Base-by-base conservation (phyloP, 2,329 filamentous ascomycete species). In the Tricladium varicosporioides region DNA sequence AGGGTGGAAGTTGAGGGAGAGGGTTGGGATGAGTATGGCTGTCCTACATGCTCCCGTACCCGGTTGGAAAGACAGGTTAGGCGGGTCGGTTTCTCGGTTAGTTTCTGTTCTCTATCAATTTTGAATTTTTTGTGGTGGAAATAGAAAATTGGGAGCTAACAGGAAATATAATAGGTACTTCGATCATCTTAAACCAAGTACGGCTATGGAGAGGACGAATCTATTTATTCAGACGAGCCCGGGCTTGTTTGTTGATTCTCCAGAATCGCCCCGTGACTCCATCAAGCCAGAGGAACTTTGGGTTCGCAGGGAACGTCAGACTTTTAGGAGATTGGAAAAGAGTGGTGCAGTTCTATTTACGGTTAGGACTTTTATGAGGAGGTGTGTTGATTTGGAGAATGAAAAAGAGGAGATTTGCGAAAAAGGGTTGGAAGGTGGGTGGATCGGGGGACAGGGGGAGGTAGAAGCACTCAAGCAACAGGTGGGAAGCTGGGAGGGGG, bases 201-300 rank as follows among this genome's bases (percentile, higher is more conserved):
- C 72, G 0, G 71, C 73, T 32, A 79, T 80, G 76, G 76, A 80
- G 61, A 75, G 78, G 42, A 74, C 71, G 36, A 77, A 76, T 56
- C 75, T 77, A 58, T 81, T 81, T 58, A 69, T 82, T 44, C 79
- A 82, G 67, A 74, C 78, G 9, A 73, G 71, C 18, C 67, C 72
- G 1, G 69, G 77, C 2, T 73, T 75, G 11, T 73, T 82, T 40
- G 77, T 77, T 58, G 74, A 78, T 15, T 73, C 73, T 5, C 72
- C 72, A 1, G 72, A 75, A 63, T 5, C 31, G 9, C 40, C 56
- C 3, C 13, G 14, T 16, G 60, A 72, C 59, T 53, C 66, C 0
- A 66, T 67, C 2, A 51, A 72, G 1, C 71, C 63, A 0, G 42
- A 72, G 0, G 70, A 78, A 27, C 73, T 81, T 16, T 67, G 78